Percentiles rank a stretch among this genome's conserved stretches.
phyloP scores from a whole-genome alignment of 805 yeast species.

The Ogataea ramenticola region DNA sequence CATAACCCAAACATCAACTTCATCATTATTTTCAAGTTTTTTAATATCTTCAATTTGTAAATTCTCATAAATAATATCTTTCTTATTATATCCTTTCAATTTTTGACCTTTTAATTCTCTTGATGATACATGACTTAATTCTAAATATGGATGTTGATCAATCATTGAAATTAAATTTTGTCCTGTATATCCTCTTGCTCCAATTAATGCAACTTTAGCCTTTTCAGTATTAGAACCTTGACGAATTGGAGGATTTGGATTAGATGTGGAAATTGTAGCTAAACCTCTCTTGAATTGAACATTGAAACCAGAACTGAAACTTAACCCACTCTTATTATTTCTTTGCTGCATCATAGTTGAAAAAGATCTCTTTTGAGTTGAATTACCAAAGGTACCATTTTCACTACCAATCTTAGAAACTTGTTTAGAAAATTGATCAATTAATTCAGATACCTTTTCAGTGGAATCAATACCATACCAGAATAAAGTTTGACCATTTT shows the following conservation, averaged over 20 bases:
- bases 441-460: slow-evolving; percentile 52
- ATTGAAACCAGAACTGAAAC: slow-evolving; percentile 7
- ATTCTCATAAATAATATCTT: slow-evolving; percentile 74
- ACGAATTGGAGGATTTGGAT: slow-evolving; percentile 68
- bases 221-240: slow-evolving; percentile 54
- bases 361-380: slow-evolving; percentile 20
- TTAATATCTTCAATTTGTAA: slow-evolving; percentile 82
- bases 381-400: slow-evolving; percentile 45
- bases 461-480: slow-evolving; percentile 86
- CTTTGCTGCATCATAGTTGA: too few species aligned
- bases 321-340: slow-evolving; percentile 1
- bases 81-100: slow-evolving; percentile 80
- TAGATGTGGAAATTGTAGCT: slow-evolving; percentile 29
- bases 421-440: slow-evolving; percentile 43
- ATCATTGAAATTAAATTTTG: slow-evolving; percentile 85
- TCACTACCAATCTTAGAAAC: slow-evolving; percentile 46
- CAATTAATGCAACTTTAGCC: slow-evolving; percentile 85
- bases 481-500: slow-evolving; percentile 82
- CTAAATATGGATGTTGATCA: slow-evolving; percentile 81
- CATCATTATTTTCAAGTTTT: slow-evolving; percentile 63
- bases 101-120: slow-evolving; percentile 88
- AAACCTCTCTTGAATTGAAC: slow-evolving; percentile 19
- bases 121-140: slow-evolving; percentile 88
- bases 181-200: slow-evolving; percentile 98
- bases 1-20: slow-evolving; percentile 97